Percentiles rank a stretch among this genome's conserved stretches.
Conservation (phyloP, 768 basidiomycete species). For the Cubamyces lactineus region DNA sequence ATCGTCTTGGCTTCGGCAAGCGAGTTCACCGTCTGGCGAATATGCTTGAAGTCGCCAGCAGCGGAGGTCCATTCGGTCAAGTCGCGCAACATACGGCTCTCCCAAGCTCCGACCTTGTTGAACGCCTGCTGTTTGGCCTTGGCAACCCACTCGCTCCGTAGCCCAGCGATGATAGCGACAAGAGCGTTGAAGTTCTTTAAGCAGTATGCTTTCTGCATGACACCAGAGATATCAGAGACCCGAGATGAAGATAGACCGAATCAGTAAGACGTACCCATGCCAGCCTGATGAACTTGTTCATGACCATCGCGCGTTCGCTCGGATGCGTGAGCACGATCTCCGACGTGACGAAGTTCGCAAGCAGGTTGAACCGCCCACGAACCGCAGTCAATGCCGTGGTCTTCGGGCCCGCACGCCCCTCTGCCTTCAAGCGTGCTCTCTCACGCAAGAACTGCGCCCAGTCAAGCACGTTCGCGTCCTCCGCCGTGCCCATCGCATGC, state of each 20-base stretch:
- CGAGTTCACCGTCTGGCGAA: conserved; percentile 64
- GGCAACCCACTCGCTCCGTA: conserved; percentile 70
- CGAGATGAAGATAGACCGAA: not conserved
- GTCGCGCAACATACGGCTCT: conserved; percentile 73
- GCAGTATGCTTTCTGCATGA: conserved; percentile 73
- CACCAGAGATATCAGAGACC: not conserved
- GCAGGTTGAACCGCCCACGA: conserved; percentile 82
- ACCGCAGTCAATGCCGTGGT: conserved; percentile 74
- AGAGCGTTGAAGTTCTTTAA: conserved; percentile 79
- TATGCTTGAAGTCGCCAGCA: conserved; percentile 72
- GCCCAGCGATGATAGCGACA: conserved; percentile 77
- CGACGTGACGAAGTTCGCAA: conserved; percentile 77
- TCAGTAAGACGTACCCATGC: conserved; percentile 66
- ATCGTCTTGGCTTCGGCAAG: conserved; percentile 69
- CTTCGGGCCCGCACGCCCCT: conserved; percentile 58
- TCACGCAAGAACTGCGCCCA: conserved; percentile 86
- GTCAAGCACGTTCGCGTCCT: conserved; percentile 70
- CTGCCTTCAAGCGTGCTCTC: conserved; percentile 66
- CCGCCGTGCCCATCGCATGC: conserved; percentile 66
- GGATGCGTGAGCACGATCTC: conserved; percentile 81
- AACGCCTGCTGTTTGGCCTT: conserved; percentile 70
- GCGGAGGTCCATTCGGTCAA: conserved; percentile 67
- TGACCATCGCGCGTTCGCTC: conserved; percentile 61
- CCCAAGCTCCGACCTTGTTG: conserved; percentile 68
- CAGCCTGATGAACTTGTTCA: conserved; percentile 81